Percentiles rank a stretch among this genome's conserved stretches.
Evolutionary conservation across 2,329 filamentous ascomycete species (phyloP).

Genomic region (Endothia cerciana): DNA sequence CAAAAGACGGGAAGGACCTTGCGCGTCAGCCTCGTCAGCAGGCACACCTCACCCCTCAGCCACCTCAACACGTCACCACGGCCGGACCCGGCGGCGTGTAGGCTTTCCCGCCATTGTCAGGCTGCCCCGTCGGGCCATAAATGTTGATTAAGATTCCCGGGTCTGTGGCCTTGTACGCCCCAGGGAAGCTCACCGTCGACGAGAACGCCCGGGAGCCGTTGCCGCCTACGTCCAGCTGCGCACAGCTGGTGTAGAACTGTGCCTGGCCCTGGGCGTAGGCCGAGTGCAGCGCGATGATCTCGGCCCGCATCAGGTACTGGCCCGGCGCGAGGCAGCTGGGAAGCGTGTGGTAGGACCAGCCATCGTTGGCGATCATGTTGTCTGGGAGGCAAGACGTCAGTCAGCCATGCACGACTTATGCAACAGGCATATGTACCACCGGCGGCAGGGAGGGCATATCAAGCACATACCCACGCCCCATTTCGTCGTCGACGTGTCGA

Average conservation of each 20-base stretch:
- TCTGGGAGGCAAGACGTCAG: conserved; percentile 32
- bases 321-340: conserved; percentile 56
- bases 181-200: conserved; percentile 49
- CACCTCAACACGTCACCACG: conserved; percentile 38
- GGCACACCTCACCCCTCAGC: conserved; percentile 30
- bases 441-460: neutral
- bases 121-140: conserved; percentile 46
- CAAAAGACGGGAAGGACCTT: neutral
- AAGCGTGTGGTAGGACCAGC: conserved; percentile 53
- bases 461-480: conserved; percentile 47
- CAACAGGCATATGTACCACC: neutral
- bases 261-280: conserved; percentile 44
- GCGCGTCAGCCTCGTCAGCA: neutral
- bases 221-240: conserved; percentile 46
- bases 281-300: conserved; percentile 57
- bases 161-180: conserved; percentile 48
- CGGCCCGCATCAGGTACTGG: conserved; percentile 58
- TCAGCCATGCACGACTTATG: neutral
- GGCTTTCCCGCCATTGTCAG: conserved; percentile 46
- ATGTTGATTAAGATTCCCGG: conserved; percentile 52
- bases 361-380: conserved; percentile 46
- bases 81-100: conserved; percentile 45
- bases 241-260: conserved; percentile 50
- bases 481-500: conserved; percentile 45
- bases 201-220: conserved; percentile 40